A percentile compares a stretch with the other conserved stretches of the same genome.
Conservation (phyloP, 2,329 filamentous ascomycete genomes). For the Diplodia corticola region DNA sequence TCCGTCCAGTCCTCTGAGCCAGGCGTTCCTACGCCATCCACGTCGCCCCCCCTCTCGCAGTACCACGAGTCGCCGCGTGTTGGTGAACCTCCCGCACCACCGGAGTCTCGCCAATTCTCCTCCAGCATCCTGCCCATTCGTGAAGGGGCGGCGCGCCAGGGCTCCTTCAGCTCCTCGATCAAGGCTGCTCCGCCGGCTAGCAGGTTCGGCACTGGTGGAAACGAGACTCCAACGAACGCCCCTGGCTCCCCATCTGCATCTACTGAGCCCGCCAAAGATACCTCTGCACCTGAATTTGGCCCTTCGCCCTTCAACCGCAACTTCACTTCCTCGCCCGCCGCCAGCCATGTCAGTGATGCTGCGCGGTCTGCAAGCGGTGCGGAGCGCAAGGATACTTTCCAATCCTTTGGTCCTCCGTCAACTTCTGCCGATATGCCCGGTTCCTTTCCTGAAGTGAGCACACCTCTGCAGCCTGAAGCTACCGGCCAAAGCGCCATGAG, state of each 20-base stretch:
- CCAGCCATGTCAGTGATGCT: constrained; percentile 42
- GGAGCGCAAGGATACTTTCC: constrained; percentile 44
- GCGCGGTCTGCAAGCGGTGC: constrained; percentile 38
- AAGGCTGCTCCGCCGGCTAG: constrained; percentile 73
- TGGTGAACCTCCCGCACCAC: constrained; percentile 63
- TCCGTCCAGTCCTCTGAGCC: constrained; percentile 49
- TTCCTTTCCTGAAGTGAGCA: constrained; percentile 47
- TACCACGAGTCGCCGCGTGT: constrained; percentile 57
- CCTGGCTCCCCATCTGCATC: constrained; percentile 48
- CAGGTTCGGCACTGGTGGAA: constrained; percentile 57
- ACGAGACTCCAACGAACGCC: constrained; percentile 48
- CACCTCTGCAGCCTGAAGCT: constrained; percentile 50
- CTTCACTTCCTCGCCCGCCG: constrained; percentile 41
- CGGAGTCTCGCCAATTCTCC: constrained; percentile 74
- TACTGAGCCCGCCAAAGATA: constrained; percentile 43
- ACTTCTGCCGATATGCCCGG: constrained; percentile 44
- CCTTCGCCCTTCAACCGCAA: constrained; percentile 41
- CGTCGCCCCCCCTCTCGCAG: constrained; percentile 59
- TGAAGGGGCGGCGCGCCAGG: constrained; percentile 55
- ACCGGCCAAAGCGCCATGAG: constrained; percentile 51
- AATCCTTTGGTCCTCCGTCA: constrained; percentile 36
- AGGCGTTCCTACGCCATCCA: constrained; percentile 61
- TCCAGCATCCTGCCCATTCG: constrained; percentile 73
- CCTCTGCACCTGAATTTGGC: constrained; percentile 38
- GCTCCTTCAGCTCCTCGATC: constrained; percentile 74